A percentile compares a stretch with the other conserved stretches of the same genome.
Conservation (phyloP, 2,329 filamentous ascomycete species). For the Fusarium avenaceum region DNA sequence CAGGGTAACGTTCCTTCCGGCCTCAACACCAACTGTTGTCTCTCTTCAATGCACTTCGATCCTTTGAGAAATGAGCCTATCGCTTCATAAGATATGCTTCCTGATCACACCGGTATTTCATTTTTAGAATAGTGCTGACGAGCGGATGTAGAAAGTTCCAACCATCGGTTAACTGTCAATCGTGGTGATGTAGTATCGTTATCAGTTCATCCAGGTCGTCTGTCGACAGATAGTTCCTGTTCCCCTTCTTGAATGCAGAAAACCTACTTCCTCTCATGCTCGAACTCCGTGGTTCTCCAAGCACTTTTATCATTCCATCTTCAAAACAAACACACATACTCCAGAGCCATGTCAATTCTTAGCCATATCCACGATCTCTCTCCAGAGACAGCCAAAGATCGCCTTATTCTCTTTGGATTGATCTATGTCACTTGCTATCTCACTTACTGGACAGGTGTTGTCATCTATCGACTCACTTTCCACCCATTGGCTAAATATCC, state of each 20-base stretch:
- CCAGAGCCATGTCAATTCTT: not conserved
- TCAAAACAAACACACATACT: too few species aligned
- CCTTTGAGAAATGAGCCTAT: not conserved
- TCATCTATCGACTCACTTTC: slow-evolving; percentile 1
- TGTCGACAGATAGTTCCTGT: not conserved
- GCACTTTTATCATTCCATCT: too few species aligned
- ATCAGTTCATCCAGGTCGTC: not conserved
- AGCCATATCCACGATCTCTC: not conserved
- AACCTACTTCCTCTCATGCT: too few species aligned
- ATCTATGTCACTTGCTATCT: not conserved
- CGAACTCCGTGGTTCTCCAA: too few species aligned
- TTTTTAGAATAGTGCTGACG: not conserved
- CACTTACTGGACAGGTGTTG: not conserved
- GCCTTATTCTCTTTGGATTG: not conserved
- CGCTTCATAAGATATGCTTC: not conserved
- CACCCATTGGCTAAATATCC: not conserved
- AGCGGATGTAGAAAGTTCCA: not conserved
- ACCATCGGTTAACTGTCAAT: not conserved
- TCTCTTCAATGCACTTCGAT: not conserved
- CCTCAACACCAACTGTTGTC: not conserved
- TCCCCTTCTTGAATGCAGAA: not conserved
- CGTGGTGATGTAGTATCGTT: not conserved
- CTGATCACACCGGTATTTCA: not conserved
- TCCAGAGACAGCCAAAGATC: not conserved
- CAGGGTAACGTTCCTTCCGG: too few species aligned